Base-by-base conservation (phyloP, 768 basidiomycete genomes). In the Omphalotus guepiniiformis region DNA sequence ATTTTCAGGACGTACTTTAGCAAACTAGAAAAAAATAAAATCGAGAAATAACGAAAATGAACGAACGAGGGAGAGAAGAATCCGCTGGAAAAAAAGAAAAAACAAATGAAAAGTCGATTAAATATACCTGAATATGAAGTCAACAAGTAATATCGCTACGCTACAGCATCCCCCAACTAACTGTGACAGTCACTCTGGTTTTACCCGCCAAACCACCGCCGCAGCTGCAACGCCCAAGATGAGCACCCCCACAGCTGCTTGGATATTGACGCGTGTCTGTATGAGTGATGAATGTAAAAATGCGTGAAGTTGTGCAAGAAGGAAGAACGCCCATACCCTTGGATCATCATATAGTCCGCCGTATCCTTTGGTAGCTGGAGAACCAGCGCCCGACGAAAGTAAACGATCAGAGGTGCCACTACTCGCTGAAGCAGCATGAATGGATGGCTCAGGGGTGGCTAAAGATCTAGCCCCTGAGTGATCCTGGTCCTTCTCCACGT, bases 131-230 rank as follows among this genome's bases (percentile, higher is more conserved):
- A n/a, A n/a, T n/a, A n/a, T n/a, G n/a, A n/a, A n/a, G n/a, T n/a
- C n/a, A n/a, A n/a, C n/a, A n/a, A n/a, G n/a, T n/a, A n/a, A n/a
- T n/a, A n/a, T n/a, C n/a, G n/a, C n/a, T n/a, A n/a, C n/a, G n/a
- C n/a, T n/a, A n/a, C n/a, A n/a, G n/a, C n/a, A n/a, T n/a, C n/a
- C n/a, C n/a, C n/a, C n/a, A n/a, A n/a, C n/a, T n/a, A n/a, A n/a
- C n/a, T n/a, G n/a, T n/a, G n/a, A n/a, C n/a, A n/a, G n/a, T n/a
- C n/a, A n/a, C n/a, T 21, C 21, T 30, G 49, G 58, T 42, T 79
- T 80, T 23, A 85, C 80, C 52, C 82, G 74, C 83, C 84, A 87
- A 56, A 85, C 65, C 41, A 88, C 85, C 6, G 84, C 85, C 11
- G 78, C 83, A 2, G 86, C 83, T 3, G 82, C 83, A 6, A 85